A percentile compares a stretch with the other conserved stretches of the same genome.
Evolutionary conservation across 2,329 filamentous ascomycete species (phyloP).

Genomic region (Ophiocordyceps australis): DNA sequence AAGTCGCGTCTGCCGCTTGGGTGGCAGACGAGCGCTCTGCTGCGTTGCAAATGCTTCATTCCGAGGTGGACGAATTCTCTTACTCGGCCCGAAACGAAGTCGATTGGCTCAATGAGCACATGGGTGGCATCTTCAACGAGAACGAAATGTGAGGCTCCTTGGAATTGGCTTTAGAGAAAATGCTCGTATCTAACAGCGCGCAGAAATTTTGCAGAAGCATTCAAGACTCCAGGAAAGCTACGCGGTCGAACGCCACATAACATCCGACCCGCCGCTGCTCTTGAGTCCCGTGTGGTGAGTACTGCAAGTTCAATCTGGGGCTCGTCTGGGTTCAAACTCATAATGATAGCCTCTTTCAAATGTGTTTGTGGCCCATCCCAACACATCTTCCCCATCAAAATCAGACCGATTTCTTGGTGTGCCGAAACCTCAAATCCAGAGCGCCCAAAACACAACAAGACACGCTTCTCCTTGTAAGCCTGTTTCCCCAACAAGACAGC

Average conservation of each 20-base stretch:
- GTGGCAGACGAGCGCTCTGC: constrained; percentile 69
- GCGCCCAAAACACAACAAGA: too few relatives aligned
- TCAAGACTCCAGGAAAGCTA: constrained; percentile 79
- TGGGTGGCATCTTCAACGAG: constrained; percentile 81
- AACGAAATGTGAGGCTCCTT: constrained; percentile 52
- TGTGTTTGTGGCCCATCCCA: constrained; percentile 36
- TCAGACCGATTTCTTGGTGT: too few relatives aligned
- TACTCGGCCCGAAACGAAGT: constrained; percentile 87
- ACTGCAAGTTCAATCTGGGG: too few relatives aligned
- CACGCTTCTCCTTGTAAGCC: too few relatives aligned
- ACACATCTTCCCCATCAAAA: too few relatives aligned
- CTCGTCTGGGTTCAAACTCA: too few relatives aligned
- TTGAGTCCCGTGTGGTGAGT: constrained; percentile 46
- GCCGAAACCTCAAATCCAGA: too few relatives aligned
- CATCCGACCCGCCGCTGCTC: too few relatives aligned
- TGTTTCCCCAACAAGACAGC: too few relatives aligned
- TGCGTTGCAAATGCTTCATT: constrained; percentile 53
- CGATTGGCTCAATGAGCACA: constrained; percentile 97
- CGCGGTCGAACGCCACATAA: constrained; percentile 68
- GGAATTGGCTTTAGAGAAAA: not conserved
- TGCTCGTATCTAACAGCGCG: constrained; percentile 3
- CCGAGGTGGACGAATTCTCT: constrained; percentile 83
- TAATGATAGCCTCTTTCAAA: constrained; percentile 43
- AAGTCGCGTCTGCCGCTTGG: constrained; percentile 74
- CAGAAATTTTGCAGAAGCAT: constrained; percentile 86